phyloP scores from a whole-genome alignment of 176 grass and related monocot genomes.

The Aegilops speltoides region DNA sequence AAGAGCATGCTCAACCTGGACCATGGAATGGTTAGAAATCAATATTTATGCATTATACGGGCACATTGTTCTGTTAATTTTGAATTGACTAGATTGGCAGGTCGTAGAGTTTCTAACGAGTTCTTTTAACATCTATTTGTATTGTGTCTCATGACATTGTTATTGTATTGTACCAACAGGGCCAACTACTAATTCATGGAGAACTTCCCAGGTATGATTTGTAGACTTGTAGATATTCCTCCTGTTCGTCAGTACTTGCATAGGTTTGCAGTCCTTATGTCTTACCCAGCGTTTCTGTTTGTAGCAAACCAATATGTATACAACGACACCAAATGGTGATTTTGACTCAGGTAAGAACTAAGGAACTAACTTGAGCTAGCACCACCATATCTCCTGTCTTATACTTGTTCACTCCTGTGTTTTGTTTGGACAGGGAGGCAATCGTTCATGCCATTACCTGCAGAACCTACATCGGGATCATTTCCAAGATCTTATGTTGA shows the following conservation, averaged over 20 bases:
- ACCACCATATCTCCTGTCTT: neutral
- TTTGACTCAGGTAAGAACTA: constrained; percentile 51
- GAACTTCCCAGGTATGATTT: constrained; percentile 59
- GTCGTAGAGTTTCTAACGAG: neutral
- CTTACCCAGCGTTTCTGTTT: constrained; percentile 22
- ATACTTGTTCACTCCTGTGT: constrained; percentile 9
- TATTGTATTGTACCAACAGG: constrained; percentile 41
- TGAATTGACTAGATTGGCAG: neutral
- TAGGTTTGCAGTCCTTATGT: neutral
- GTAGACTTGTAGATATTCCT: neutral
- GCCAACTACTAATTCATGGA: constrained; percentile 57
- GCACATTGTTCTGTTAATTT: neutral
- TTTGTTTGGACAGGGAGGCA: constrained; percentile 54
- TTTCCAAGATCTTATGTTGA: constrained; percentile 50
- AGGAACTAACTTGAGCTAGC: neutral
- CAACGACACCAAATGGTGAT: constrained; percentile 29
- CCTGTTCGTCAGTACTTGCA: neutral
- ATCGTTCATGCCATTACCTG: constrained; percentile 33
- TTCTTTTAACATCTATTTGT: neutral
- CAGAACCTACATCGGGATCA: constrained; percentile 42
- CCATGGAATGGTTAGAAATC: constrained; percentile 72
- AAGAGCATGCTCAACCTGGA: constrained; percentile 47
- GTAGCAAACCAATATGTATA: constrained; percentile 54
- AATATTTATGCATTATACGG: neutral
- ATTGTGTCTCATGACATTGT: constrained; percentile 16